Evolutionary conservation across 163 green algal genomes (phyloP).

Genomic region (Chlorella variabilis): DNA sequence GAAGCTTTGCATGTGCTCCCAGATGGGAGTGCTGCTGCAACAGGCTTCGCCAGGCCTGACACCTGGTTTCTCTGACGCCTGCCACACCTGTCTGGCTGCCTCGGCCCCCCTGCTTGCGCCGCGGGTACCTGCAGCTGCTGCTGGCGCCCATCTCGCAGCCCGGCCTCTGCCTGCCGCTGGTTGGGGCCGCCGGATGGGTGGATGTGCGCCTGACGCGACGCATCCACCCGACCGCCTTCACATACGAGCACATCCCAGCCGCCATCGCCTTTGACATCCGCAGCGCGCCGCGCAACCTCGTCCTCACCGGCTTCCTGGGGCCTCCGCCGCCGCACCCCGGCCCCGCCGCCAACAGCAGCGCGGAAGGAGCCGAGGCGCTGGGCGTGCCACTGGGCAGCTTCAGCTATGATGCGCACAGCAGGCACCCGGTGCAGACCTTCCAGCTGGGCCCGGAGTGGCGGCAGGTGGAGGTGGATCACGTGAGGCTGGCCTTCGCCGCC

Average conservation of each 20-base stretch:
- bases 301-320: conserved; percentile 33
- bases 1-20: too few species aligned
- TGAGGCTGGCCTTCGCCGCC: conserved; percentile 49
- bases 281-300: conserved; percentile 47
- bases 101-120: not conserved
- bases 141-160: conserved; percentile 30
- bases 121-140: conserved; percentile 33
- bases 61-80: too few species aligned
- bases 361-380: too few species aligned
- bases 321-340: not conserved
- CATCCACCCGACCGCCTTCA: conserved; percentile 49
- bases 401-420: conserved; percentile 4
- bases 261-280: conserved; percentile 50
- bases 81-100: too few species aligned
- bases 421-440: conserved; percentile 21
- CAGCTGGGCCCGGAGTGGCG: not conserved
- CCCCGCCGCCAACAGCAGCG: not conserved
- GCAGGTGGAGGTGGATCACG: conserved; percentile 15
- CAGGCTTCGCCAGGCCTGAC: too few species aligned
- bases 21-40: too few species aligned
- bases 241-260: conserved; percentile 57
- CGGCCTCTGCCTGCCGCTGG: conserved; percentile 56
- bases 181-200: conserved; percentile 47
- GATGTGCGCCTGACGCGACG: conserved; percentile 49
- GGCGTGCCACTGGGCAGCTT: conserved; percentile 11